These are phyloP conservation scores for Xenoacremonium recifei DNA, from an alignment of 2,329 filamentous ascomycete genomes.

Conservation along the genomic window DNA sequence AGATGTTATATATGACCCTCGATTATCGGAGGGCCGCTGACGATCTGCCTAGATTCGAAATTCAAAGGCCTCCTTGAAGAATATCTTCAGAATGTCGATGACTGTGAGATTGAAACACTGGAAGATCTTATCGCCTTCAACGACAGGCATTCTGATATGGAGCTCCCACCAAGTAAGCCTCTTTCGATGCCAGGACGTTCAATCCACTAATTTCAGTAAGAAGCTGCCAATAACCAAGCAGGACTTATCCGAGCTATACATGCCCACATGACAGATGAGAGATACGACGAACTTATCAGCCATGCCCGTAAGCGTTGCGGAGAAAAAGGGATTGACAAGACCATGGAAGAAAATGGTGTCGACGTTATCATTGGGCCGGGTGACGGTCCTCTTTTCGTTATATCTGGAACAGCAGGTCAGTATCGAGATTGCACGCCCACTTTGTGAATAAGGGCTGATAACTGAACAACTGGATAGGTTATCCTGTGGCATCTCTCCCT, in stretches of 20 bases:
- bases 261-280: conserved; percentile 1
- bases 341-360: conserved; percentile 9
- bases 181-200: neutral
- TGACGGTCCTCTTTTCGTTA: conserved; percentile 2
- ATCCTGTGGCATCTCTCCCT: conserved; percentile 10
- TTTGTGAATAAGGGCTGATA: neutral
- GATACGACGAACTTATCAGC: conserved; percentile 2
- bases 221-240: neutral
- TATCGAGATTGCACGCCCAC: neutral
- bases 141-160: conserved; percentile 7
- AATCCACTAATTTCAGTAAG: neutral
- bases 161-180: neutral
- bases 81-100: conserved; percentile 6
- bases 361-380: conserved; percentile 13
- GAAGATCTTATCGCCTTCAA: conserved; percentile 13
- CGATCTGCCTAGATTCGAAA: conserved; percentile 1
- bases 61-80: conserved; percentile 4
- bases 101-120: conserved; percentile 4
- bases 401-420: conserved; percentile 5
- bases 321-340: conserved; percentile 8
- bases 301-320: conserved; percentile 2
- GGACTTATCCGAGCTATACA: conserved; percentile 3
- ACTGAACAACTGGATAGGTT: conserved; percentile 5
- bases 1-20: neutral
- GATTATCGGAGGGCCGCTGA: neutral